Conservation (phyloP, 78 protist species). For the Guillardia theta region DNA sequence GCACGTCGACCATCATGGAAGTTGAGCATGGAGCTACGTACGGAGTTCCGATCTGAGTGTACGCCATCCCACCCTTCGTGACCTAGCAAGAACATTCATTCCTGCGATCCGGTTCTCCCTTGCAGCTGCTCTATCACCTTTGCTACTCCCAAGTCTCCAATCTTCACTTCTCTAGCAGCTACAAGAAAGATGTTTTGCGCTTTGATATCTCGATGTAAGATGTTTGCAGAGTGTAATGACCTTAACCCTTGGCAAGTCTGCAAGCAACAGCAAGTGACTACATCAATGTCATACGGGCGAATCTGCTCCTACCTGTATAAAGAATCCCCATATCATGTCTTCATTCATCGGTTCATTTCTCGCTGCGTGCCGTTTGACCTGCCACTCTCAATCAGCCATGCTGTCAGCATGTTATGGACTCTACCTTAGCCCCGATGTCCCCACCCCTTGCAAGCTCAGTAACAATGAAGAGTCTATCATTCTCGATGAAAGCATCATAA, state of each 20-base stretch:
- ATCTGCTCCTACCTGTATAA: slow-evolving; percentile 45
- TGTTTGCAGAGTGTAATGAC: slow-evolving; percentile 45
- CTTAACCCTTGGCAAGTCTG: slow-evolving; percentile 57
- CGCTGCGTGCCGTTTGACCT: neutral
- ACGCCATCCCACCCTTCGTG: slow-evolving; percentile 20
- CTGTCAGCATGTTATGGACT: neutral
- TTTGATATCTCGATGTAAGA: slow-evolving; percentile 59
- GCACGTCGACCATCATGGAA: no score
- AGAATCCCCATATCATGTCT: slow-evolving; percentile 59
- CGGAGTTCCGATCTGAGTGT: slow-evolving; percentile 76
- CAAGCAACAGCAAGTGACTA: no score
- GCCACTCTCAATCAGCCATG: neutral
- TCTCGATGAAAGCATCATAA: slow-evolving; percentile 53
- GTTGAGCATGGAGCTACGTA: no score
- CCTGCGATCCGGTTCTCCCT: no score
- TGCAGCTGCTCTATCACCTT: no score
- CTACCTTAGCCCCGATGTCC: neutral
- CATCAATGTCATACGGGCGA: neutral
- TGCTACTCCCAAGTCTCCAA: slow-evolving; percentile 69
- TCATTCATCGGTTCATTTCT: slow-evolving; percentile 36
- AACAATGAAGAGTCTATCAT: slow-evolving; percentile 50
- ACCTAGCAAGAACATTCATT: no score
- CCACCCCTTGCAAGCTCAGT: slow-evolving; percentile 35
- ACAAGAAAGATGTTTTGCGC: slow-evolving; percentile 6
- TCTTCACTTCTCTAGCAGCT: neutral